phyloP scores from a whole-genome alignment of 768 basidiomycete species.

The Sarcodon aspratus region DNA sequence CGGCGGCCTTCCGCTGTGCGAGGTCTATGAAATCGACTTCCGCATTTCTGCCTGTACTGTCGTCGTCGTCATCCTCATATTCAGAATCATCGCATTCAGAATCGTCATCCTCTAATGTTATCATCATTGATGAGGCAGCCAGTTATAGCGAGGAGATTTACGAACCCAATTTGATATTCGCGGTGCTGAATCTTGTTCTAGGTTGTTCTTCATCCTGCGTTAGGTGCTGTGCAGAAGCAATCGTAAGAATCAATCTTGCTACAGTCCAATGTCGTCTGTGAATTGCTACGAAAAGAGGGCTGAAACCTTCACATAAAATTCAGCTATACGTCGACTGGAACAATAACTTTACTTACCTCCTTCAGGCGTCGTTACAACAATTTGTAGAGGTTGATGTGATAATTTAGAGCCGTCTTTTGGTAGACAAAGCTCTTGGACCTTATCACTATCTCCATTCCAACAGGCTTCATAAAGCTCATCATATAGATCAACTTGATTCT shows the following conservation, averaged over 20 bases:
- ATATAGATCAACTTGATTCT: constrained; percentile 18
- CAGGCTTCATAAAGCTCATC: constrained; percentile 49
- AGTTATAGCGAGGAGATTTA: not conserved
- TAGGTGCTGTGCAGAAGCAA: constrained; percentile 41
- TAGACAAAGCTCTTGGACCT: constrained; percentile 40
- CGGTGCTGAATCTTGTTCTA: constrained; percentile 18
- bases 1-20: constrained; percentile 32
- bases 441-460: constrained; percentile 37
- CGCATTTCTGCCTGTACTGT: constrained; percentile 21
- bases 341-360: constrained; percentile 2
- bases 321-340: not conserved
- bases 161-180: constrained; percentile 24
- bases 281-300: constrained; percentile 40
- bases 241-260: constrained; percentile 46
- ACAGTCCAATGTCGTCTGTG: constrained; percentile 41
- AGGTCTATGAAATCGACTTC: constrained; percentile 41
- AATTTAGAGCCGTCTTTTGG: constrained; percentile 22
- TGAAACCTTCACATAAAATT: constrained; percentile 22
- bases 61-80: constrained; percentile 29
- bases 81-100: constrained; percentile 23
- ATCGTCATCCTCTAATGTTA: not conserved
- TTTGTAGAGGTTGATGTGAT: constrained; percentile 25
- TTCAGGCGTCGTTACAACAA: constrained; percentile 17
- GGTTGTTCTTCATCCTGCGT: constrained; percentile 19
- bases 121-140: not conserved